Evolutionary conservation across 2,329 filamentous ascomycete genomes (phyloP).

Genomic region (Fusarium zealandicum): DNA sequence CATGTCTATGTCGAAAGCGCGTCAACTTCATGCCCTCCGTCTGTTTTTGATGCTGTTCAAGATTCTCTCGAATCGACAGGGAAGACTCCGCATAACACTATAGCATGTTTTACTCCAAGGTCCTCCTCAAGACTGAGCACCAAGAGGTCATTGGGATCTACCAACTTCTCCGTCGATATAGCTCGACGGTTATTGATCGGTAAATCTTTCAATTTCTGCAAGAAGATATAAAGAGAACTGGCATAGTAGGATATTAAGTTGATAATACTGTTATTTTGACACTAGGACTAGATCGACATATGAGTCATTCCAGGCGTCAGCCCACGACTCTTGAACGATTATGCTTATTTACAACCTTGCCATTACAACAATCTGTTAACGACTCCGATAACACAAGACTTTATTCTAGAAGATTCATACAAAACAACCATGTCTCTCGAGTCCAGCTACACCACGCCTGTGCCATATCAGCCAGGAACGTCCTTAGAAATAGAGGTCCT

Average conservation of each 20-base stretch:
- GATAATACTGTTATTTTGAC: background rate
- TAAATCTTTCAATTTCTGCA: constrained; percentile 1
- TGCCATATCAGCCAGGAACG: no score
- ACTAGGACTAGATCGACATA: background rate
- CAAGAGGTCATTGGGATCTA: constrained; percentile 47
- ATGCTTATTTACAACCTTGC: no score
- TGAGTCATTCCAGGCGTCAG: background rate
- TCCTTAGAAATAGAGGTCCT: no score
- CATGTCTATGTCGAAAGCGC: background rate
- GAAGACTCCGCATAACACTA: constrained; percentile 54
- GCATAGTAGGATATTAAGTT: background rate
- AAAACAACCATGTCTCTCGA: no score
- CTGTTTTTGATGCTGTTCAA: background rate
- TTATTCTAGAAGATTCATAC: no score
- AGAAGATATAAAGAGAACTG: constrained; percentile 10
- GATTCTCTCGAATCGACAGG: background rate
- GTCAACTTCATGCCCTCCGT: background rate
- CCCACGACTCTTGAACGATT: no score
- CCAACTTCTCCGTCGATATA: constrained; percentile 52
- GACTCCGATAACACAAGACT: no score
- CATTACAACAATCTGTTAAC: no score
- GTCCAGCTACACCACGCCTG: no score
- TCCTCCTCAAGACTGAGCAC: constrained; percentile 17
- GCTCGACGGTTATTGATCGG: constrained; percentile 27
- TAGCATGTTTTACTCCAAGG: constrained; percentile 11